A percentile compares a stretch with the other conserved stretches of the same genome.
Conservation (phyloP, 129 eudicot genomes). For the Helianthus annuus region HanXRQr2.0-SUNRISE NC_035442.2:166958745-166959244, state of each 20-base stretch:
- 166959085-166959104: slow-evolving; percentile 67
- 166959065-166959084: slow-evolving; percentile 84
- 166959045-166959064: slow-evolving; percentile 70
- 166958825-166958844: slow-evolving; percentile 46
- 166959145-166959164: slow-evolving; percentile 57
- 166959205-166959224: slow-evolving; percentile 57
- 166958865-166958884: slow-evolving; percentile 59
- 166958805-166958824: slow-evolving; percentile 50
- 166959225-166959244: slow-evolving; percentile 59
- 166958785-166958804: slow-evolving; percentile 55
- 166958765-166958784: slow-evolving; percentile 45
- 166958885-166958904: slow-evolving; percentile 37
- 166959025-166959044: slow-evolving; percentile 59
- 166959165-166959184: slow-evolving; percentile 81
- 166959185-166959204: slow-evolving; percentile 65
- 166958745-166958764: slow-evolving; percentile 49
- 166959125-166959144: slow-evolving; percentile 54
- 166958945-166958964: slow-evolving; percentile 60
- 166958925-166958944: slow-evolving; percentile 63
- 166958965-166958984: slow-evolving; percentile 66
- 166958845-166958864: slow-evolving; percentile 66
- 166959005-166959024: slow-evolving; percentile 81
- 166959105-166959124: slow-evolving; percentile 42
- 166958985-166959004: slow-evolving; percentile 70
- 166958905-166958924: slow-evolving; percentile 44